Evolutionary conservation across 192 early-diverging fungal species (phyloP).

Genomic region (Coemansia sp.): DNA sequence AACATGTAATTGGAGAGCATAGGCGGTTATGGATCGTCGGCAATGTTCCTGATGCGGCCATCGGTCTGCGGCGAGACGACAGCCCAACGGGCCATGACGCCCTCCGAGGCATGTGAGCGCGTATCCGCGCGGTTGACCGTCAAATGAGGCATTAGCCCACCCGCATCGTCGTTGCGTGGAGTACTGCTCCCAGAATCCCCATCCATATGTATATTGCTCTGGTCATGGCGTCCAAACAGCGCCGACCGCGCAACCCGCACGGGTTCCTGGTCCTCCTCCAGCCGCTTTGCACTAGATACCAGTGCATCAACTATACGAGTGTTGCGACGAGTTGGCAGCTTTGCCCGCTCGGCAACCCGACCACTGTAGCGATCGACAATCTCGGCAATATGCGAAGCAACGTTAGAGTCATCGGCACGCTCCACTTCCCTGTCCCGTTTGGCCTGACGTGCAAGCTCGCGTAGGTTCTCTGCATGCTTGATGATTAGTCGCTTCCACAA

Average conservation of each 20-base stretch:
- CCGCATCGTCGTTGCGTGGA: constrained; percentile 30
- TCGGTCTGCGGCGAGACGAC: constrained; percentile 51
- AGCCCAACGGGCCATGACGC: constrained; percentile 53
- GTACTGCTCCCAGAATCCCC: constrained; percentile 7
- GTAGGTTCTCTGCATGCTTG: constrained; percentile 30
- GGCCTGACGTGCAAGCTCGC: constrained; percentile 10
- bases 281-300: constrained; percentile 21
- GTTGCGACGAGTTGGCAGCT: constrained; percentile 5
- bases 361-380: constrained; percentile 22
- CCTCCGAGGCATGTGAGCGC: constrained; percentile 20
- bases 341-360: constrained; percentile 7
- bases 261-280: constrained; percentile 19
- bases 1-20: too few species aligned
- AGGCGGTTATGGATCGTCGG: too few species aligned
- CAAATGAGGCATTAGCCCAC: constrained; percentile 24
- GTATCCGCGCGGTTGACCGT: constrained; percentile 33
- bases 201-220: constrained; percentile 9
- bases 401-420: background rate
- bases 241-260: constrained; percentile 29
- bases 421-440: background rate
- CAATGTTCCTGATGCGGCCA: constrained; percentile 50
- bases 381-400: constrained; percentile 2
- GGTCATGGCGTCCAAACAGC: constrained; percentile 36
- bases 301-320: constrained; percentile 14
- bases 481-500: constrained; percentile 29